These are phyloP conservation scores for Pythium phragmitis DNA, from an alignment of 352 stramenopile species.

Conservation along the genomic window DNA sequence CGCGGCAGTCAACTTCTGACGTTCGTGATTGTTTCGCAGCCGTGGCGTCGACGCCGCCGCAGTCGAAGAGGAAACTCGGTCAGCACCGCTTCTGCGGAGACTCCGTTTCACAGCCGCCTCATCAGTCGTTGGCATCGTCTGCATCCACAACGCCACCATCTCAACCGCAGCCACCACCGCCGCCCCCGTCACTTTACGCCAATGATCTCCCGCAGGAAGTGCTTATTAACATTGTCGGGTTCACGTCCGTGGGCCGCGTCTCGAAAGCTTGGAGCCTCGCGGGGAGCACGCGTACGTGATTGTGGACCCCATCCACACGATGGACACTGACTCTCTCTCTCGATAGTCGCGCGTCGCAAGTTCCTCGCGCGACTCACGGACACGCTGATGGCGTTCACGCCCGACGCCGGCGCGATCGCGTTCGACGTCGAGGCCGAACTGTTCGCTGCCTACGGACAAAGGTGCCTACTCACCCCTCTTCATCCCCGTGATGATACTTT, in stretches of 20 bases:
- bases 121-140: neutral
- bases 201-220: conserved; percentile 71
- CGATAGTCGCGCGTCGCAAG: conserved; percentile 53
- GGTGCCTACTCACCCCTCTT: conserved; percentile 21
- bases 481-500: neutral
- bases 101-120: neutral
- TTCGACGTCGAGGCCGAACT: conserved; percentile 61
- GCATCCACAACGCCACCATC: neutral
- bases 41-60: neutral
- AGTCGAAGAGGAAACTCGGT: neutral
- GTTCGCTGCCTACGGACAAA: conserved; percentile 57
- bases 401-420: conserved; percentile 43
- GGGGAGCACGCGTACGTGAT: conserved; percentile 43
- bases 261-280: conserved; percentile 84
- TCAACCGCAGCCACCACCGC: neutral
- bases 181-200: conserved; percentile 24
- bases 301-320: neutral
- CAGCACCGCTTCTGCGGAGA: neutral
- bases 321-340: neutral
- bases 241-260: conserved; percentile 68
- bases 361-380: conserved; percentile 54
- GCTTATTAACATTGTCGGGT: conserved; percentile 66
- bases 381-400: conserved; percentile 51
- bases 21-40: neutral
- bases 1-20: neutral